These are phyloP conservation scores for Cucumis melo DNA, from an alignment of 306 rosid genomes.

Conservation along the genomic window DNA sequence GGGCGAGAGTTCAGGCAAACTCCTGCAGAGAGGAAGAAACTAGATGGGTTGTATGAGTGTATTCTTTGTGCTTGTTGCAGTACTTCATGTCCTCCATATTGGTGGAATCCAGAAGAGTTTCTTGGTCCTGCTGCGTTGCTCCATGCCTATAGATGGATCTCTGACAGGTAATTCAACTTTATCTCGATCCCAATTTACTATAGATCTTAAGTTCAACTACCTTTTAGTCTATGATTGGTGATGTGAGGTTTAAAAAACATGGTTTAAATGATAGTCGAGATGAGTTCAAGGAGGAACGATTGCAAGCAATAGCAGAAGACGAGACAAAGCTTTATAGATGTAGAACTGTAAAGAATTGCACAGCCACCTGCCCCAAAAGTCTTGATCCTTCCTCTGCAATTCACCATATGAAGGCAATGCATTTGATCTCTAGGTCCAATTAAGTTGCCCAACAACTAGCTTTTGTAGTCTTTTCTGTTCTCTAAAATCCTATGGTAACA, in stretches of 20 bases:
- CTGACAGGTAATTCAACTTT: constrained; percentile 7
- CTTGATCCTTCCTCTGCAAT: constrained; percentile 27
- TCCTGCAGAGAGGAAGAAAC: constrained; percentile 21
- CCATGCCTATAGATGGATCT: constrained; percentile 24
- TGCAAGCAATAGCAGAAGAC: constrained; percentile 24
- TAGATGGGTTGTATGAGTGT: constrained; percentile 28
- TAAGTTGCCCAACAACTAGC: not conserved
- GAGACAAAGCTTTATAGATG: constrained; percentile 12
- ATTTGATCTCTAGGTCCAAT: not conserved
- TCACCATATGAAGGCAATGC: constrained; percentile 23
- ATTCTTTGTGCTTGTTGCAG: constrained; percentile 33
- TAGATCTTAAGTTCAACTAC: too few relatives aligned
- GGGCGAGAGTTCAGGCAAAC: constrained; percentile 23
- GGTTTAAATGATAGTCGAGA: constrained; percentile 9
- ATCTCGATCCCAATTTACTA: not conserved
- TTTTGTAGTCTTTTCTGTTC: not conserved
- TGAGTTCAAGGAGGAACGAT: constrained; percentile 8
- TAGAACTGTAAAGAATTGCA: constrained; percentile 21
- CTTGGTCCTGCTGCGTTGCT: constrained; percentile 27
- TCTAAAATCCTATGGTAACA: not conserved
- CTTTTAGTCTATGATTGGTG: not conserved
- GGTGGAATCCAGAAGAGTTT: constrained; percentile 39
- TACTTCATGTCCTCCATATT: constrained; percentile 30
- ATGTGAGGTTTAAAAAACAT: not conserved
- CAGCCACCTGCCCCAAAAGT: constrained; percentile 23